Percentiles rank a stretch among this genome's conserved stretches.
Conservation (phyloP, 768 basidiomycete genomes). For the Mycena albidolilacea region DNA sequence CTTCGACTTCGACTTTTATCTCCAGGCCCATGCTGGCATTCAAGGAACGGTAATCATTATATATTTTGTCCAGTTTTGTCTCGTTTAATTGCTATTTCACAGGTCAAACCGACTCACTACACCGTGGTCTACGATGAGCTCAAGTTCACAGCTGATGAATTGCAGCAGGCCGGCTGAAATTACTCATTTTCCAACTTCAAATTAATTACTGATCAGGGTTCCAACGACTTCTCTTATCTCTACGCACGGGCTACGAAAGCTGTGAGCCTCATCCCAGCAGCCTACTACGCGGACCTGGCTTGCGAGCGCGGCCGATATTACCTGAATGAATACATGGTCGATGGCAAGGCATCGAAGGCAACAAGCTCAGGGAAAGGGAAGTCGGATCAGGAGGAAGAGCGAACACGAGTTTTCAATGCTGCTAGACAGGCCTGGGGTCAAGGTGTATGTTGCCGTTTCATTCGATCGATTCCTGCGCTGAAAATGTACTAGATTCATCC, state of each 20-base stretch:
- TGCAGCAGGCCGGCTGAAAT: constrained; percentile 62
- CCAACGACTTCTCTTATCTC: constrained; percentile 77
- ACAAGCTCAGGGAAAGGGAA: constrained; percentile 51
- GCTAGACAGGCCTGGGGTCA: constrained; percentile 67
- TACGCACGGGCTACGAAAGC: constrained; percentile 90
- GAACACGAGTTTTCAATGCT: constrained; percentile 56
- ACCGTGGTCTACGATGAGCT: constrained; percentile 87
- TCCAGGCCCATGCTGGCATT: constrained; percentile 82
- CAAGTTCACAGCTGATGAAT: constrained; percentile 73
- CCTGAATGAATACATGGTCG: constrained; percentile 78
- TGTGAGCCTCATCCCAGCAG: constrained; percentile 84
- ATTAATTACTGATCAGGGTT: constrained; percentile 52
- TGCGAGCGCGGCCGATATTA: constrained; percentile 87
- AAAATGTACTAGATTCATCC: constrained; percentile 60
- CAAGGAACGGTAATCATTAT: constrained; percentile 66
- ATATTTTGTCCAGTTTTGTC: neutral
- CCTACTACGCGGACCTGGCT: constrained; percentile 87
- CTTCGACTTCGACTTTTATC: constrained; percentile 77
- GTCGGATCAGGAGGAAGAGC: constrained; percentile 56
- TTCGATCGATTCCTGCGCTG: neutral
- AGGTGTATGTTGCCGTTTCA: constrained; percentile 56
- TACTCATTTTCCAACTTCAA: neutral
- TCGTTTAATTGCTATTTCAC: neutral
- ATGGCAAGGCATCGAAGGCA: constrained; percentile 61
- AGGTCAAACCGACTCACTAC: constrained; percentile 80